phyloP scores from a whole-genome alignment of 2,329 filamentous ascomycete species.

The Myotisia sp. region DNA sequence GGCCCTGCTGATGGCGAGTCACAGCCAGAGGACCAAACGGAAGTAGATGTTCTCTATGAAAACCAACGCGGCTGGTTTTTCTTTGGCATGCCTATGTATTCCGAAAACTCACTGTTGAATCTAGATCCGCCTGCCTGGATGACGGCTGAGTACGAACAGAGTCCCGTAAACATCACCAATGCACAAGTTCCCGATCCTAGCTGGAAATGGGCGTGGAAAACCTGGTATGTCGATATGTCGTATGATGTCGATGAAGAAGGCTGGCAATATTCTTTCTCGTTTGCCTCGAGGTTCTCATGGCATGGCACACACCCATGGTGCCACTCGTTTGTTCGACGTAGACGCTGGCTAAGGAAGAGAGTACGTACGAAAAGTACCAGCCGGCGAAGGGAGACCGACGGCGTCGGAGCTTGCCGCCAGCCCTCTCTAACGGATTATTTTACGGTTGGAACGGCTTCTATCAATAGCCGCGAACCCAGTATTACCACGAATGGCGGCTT shows the following conservation, averaged over 20 bases:
- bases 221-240: constrained; percentile 64
- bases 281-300: constrained; percentile 62
- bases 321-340: constrained; percentile 81
- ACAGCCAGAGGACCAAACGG: constrained; percentile 23
- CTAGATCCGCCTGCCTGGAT: constrained; percentile 83
- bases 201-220: constrained; percentile 77
- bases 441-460: constrained; percentile 15
- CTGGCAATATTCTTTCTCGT: constrained; percentile 93
- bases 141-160: constrained; percentile 45
- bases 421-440: constrained; percentile 6
- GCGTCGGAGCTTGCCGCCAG: constrained; percentile 1
- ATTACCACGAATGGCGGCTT: constrained; percentile 21
- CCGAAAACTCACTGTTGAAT: constrained; percentile 65
- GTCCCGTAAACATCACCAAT: constrained; percentile 59
- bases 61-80: constrained; percentile 86
- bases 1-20: constrained; percentile 10
- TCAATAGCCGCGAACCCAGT: constrained; percentile 39
- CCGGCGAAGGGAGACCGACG: not conserved
- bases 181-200: constrained; percentile 87
- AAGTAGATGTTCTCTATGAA: constrained; percentile 82
- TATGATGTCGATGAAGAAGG: constrained; percentile 74
- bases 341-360: constrained; percentile 75
- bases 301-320: constrained; percentile 82
- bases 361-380: constrained; percentile 41
- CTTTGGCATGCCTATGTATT: constrained; percentile 84